These are phyloP conservation scores for Neofusicoccum sp. DNA, from an alignment of 2,329 filamentous ascomycete species.

Conservation along the genomic window DNA sequence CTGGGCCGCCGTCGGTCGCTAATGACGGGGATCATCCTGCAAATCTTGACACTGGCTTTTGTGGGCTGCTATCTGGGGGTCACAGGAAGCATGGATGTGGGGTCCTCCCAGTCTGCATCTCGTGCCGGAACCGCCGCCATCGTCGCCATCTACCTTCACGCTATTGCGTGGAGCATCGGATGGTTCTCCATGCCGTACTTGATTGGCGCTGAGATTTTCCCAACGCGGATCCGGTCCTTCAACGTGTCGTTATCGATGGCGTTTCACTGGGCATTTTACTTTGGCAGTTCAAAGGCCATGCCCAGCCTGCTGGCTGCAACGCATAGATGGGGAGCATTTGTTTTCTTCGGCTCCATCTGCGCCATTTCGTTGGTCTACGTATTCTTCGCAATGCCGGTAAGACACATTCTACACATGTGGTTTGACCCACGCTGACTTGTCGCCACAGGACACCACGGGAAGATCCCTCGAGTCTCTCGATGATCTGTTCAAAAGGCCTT, in stretches of 20 bases:
- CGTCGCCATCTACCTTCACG: slow-evolving; percentile 45
- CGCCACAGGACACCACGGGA: slow-evolving; percentile 22
- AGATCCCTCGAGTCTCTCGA: slow-evolving; percentile 24
- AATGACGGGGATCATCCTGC: slow-evolving; percentile 34
- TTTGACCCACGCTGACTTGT: not conserved
- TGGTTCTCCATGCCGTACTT: slow-evolving; percentile 49
- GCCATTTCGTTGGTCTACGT: slow-evolving; percentile 31
- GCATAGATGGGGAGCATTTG: slow-evolving; percentile 32
- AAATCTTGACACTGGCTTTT: slow-evolving; percentile 22
- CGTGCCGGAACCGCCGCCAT: slow-evolving; percentile 36
- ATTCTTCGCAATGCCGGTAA: slow-evolving; percentile 32
- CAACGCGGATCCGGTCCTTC: slow-evolving; percentile 20
- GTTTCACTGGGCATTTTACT: slow-evolving; percentile 43
- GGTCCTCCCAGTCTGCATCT: slow-evolving; percentile 29
- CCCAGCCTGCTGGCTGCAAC: slow-evolving; percentile 34
- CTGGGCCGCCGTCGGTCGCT: slow-evolving; percentile 32
- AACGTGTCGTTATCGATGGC: slow-evolving; percentile 21
- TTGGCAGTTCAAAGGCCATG: slow-evolving; percentile 36
- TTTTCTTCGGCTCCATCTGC: slow-evolving; percentile 32
- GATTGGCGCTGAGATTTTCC: slow-evolving; percentile 48
- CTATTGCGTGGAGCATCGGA: slow-evolving; percentile 48
- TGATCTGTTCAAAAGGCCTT: slow-evolving; percentile 23
- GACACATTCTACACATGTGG: not conserved
- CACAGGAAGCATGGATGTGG: slow-evolving; percentile 26
- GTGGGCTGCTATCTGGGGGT: slow-evolving; percentile 21